Base-by-base conservation (phyloP, 441 rosid species). In the Euphorbia schlechtendalii region DNA sequence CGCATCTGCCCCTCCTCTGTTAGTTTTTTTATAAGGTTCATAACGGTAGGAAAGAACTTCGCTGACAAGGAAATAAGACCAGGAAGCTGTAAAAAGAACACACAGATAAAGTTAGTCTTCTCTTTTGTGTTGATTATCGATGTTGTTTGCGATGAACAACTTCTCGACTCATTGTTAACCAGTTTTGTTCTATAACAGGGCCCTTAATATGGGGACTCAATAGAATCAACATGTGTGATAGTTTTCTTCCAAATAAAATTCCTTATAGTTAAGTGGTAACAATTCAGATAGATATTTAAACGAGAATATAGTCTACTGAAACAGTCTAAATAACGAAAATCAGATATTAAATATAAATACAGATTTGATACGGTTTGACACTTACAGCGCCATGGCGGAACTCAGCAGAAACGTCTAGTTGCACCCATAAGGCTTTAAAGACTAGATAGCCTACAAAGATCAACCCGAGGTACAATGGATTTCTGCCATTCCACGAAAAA, bases 1-100 rank as follows among this genome's bases (percentile, higher is more conserved):
- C 78, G 84, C 2, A 76, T 67, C 72, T 89, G 89, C 48, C 97
- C 99, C 70, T 86, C 90, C 73, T 94, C 99, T 0, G 96, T 95
- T n/a, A 94, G 84, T 71, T 78, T 91, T 74, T 56, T 86, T 6
- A 94, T 76, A 71, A 94, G 87, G 78, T 91, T 94, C 96, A 91
- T 84, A 28, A 91, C 70, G 8, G 96, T 94, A 54, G 99, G 99
- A 69, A 94, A 66, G 75, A 94, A 77, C 75, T 91, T 94, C 57
- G 90, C 69, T 15, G 96, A 94, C 73, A 90, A 73, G 67, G 96
- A 83, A 56, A 94, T 67, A 58, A 94, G 85, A 69, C 98, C 99
- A 14, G 99, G 93, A 58, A 94, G 86, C 99, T 94, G 89, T 63
- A 74, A n/a, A n/a, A n/a, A n/a, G n/a, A n/a, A n/a, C n/a, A n/a